Evolutionary conservation across 2,329 filamentous ascomycete genomes (phyloP).

Genomic region (Trichoderma harzianum): DNA sequence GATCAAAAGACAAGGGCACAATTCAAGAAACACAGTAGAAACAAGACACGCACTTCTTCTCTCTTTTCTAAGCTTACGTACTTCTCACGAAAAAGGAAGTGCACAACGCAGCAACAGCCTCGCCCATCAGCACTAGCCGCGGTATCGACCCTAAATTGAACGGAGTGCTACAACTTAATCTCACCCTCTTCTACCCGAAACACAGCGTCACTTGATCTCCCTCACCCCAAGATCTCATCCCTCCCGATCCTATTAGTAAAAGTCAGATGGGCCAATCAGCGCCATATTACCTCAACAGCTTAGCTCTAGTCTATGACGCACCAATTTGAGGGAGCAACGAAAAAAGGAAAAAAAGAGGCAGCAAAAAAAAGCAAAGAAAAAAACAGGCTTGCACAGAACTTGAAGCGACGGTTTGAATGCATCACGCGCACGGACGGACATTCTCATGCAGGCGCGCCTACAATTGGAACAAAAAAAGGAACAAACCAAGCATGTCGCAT

Average conservation of each 20-base stretch:
- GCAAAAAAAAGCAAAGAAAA: neutral
- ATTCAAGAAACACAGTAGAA: too few relatives aligned
- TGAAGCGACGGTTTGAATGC: neutral
- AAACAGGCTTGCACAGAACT: neutral
- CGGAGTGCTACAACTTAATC: slow-evolving; percentile 2
- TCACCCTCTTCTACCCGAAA: slow-evolving; percentile 15
- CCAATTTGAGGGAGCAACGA: neutral
- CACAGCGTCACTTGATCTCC: slow-evolving; percentile 6
- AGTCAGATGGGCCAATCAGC: slow-evolving; percentile 8
- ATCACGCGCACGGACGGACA: neutral
- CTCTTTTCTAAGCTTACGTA: neutral
- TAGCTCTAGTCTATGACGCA: slow-evolving; percentile 3
- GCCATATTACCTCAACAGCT: neutral
- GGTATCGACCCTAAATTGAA: neutral
- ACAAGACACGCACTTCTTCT: neutral
- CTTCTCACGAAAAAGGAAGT: neutral
- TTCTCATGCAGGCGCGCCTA: neutral
- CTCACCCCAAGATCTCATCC: slow-evolving; percentile 2
- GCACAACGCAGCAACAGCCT: neutral
- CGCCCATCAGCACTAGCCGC: neutral
- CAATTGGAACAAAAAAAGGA: neutral
- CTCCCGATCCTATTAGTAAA: slow-evolving; percentile 8
- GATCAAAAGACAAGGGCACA: neutral
- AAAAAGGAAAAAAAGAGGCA: neutral
- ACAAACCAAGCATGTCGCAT: neutral